Evolutionary conservation across 1,284 basidiomycete species (phyloP).

Genomic region (Boletellus deceptivus): DNA sequence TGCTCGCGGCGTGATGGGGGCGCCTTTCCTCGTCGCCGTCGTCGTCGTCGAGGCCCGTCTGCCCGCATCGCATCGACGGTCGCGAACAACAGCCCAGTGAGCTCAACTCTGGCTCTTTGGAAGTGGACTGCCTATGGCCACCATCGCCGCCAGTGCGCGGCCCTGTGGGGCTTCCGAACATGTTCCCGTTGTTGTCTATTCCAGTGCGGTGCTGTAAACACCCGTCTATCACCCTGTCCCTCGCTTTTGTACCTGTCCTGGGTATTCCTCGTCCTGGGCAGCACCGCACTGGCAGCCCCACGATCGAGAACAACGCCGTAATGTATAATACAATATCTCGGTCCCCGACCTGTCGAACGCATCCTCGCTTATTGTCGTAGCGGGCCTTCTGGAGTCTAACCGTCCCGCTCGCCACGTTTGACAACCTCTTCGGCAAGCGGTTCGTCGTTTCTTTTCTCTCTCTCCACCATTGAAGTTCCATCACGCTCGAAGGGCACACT

Average conservation of each 20-base stretch:
- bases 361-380: constrained; percentile 24
- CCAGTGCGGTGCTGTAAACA: constrained; percentile 19
- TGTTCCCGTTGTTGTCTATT: constrained; percentile 2
- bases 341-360: constrained; percentile 19
- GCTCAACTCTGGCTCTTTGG: not conserved
- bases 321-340: constrained; percentile 5
- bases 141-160: not conserved
- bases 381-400: not conserved
- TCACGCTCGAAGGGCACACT: constrained; percentile 15
- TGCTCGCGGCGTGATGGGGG: too few species aligned
- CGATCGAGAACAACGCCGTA: constrained; percentile 7
- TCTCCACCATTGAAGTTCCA: constrained; percentile 9
- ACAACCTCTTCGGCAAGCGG: constrained; percentile 12
- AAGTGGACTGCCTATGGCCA: not conserved
- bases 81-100: not conserved
- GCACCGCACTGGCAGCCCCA: constrained; percentile 12
- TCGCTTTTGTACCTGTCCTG: constrained; percentile 3
- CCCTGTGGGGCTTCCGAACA: constrained; percentile 3
- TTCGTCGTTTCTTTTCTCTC: constrained; percentile 11
- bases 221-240: constrained; percentile 6
- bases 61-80: not conserved
- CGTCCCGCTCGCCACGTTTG: constrained; percentile 1
- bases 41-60: not conserved
- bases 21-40: too few species aligned
- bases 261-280: constrained; percentile 4